Conservation (phyloP, 1,284 basidiomycete genomes). For the Sporisorium exsertum region DNA sequence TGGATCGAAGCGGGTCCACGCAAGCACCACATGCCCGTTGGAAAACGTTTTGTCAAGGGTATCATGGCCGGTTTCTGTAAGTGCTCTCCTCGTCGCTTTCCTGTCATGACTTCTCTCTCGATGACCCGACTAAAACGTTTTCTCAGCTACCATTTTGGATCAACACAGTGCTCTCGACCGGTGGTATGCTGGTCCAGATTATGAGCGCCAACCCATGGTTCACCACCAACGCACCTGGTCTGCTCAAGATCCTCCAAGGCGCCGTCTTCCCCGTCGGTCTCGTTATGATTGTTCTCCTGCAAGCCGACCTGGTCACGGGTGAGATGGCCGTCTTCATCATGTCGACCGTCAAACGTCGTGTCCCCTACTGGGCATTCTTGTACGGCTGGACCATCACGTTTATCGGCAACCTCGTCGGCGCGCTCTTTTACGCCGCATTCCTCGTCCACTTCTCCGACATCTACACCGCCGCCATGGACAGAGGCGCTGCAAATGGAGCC, state of each 20-base stretch:
- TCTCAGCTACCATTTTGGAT: not conserved
- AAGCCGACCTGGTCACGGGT: constrained; percentile 57
- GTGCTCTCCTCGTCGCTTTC: not conserved
- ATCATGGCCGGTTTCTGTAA: constrained; percentile 55
- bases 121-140: too few species aligned
- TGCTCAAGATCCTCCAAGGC: constrained; percentile 56
- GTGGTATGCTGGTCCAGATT: constrained; percentile 59
- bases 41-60: constrained; percentile 54
- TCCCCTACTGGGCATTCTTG: constrained; percentile 58
- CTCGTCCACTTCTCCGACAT: constrained; percentile 69
- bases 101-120: too few species aligned
- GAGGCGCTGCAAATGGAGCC: constrained; percentile 37
- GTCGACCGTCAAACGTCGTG: constrained; percentile 54
- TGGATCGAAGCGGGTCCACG: constrained; percentile 55
- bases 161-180: constrained; percentile 48
- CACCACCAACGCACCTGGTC: constrained; percentile 53
- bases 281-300: constrained; percentile 60
- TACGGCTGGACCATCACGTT: constrained; percentile 73
- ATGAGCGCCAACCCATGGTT: constrained; percentile 58
- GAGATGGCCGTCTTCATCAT: constrained; percentile 62
- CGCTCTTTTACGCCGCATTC: constrained; percentile 78
- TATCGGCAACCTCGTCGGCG: constrained; percentile 79
- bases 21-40: constrained; percentile 48
- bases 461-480: constrained; percentile 45
- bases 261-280: constrained; percentile 59